Conservation (phyloP, 257 asterid species). For the Echites panduratus region DNA sequence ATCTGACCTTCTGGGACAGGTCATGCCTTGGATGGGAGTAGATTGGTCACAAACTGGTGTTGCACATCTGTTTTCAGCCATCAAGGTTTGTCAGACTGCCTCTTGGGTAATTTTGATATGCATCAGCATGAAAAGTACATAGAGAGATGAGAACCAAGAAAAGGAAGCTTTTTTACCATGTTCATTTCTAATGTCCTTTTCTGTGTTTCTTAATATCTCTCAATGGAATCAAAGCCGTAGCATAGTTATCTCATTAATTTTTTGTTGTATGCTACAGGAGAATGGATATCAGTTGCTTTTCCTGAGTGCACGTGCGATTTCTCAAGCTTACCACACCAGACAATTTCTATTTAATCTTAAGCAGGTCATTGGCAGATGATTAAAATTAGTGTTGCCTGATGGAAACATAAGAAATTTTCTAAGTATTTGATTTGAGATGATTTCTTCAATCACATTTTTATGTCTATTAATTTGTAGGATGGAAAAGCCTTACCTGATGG, state of each 20-base stretch:
- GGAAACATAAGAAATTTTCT: conserved; percentile 1
- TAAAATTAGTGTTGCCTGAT: not conserved
- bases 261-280: conserved; percentile 53
- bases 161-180: not conserved
- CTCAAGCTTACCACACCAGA: conserved; percentile 83
- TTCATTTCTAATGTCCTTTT: not conserved
- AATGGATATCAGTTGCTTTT: conserved; percentile 93
- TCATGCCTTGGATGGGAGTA: conserved; percentile 97
- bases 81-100: conserved; percentile 50
- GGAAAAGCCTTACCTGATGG: conserved; percentile 95
- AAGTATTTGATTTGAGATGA: conserved; percentile 3
- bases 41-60: conserved; percentile 99
- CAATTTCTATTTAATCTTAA: conserved; percentile 75
- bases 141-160: not conserved
- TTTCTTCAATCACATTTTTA: not conserved
- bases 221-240: not conserved
- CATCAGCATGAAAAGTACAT: not conserved
- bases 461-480: conserved; percentile 39
- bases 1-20: conserved; percentile 91
- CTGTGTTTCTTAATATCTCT: not conserved
- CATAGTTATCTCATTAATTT: not conserved
- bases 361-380: conserved; percentile 48
- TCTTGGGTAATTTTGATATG: not conserved
- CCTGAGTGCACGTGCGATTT: conserved; percentile 93
- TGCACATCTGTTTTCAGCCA: conserved; percentile 91